Conservation (phyloP, 345 rosid species). For the Theobroma cacao region DNA sequence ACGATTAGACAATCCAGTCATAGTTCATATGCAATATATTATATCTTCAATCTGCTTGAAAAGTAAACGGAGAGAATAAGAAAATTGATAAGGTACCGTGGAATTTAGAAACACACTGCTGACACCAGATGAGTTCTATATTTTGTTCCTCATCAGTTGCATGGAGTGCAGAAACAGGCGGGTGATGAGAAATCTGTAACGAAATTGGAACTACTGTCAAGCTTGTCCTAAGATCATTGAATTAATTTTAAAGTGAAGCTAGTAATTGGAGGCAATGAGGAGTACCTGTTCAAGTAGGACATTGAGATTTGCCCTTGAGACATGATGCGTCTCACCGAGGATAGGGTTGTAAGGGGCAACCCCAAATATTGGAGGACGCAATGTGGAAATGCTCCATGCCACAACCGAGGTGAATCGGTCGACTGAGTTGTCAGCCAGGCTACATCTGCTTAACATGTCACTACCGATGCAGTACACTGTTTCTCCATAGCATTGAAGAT, state of each 20-base stretch:
- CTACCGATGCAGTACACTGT: slow-evolving; percentile 43
- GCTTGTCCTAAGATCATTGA: no score
- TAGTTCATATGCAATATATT: no score
- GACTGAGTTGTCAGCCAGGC: slow-evolving; percentile 36
- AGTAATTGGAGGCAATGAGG: neutral
- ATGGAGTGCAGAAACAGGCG: slow-evolving; percentile 79
- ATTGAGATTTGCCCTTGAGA: slow-evolving; percentile 57
- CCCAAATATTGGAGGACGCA: slow-evolving; percentile 60
- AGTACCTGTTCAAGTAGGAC: slow-evolving; percentile 72
- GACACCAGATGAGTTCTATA: slow-evolving; percentile 67
- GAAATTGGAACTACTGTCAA: no score
- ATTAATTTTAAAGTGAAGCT: neutral
- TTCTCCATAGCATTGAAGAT: slow-evolving; percentile 76
- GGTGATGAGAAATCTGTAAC: slow-evolving; percentile 82
- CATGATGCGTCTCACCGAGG: slow-evolving; percentile 95
- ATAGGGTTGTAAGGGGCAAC: slow-evolving; percentile 76
- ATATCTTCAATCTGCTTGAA: neutral
- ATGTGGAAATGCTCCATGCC: slow-evolving; percentile 66
- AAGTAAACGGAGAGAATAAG: neutral
- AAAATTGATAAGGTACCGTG: slow-evolving; percentile 34
- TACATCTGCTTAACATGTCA: slow-evolving; percentile 51
- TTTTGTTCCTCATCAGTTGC: slow-evolving; percentile 67
- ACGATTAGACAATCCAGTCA: no score
- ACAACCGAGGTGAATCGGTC: slow-evolving; percentile 57
- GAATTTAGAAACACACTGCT: slow-evolving; percentile 62